Base-by-base conservation (phyloP, 371 early-diverging fungal species). In the Mortierella sp. region DNA sequence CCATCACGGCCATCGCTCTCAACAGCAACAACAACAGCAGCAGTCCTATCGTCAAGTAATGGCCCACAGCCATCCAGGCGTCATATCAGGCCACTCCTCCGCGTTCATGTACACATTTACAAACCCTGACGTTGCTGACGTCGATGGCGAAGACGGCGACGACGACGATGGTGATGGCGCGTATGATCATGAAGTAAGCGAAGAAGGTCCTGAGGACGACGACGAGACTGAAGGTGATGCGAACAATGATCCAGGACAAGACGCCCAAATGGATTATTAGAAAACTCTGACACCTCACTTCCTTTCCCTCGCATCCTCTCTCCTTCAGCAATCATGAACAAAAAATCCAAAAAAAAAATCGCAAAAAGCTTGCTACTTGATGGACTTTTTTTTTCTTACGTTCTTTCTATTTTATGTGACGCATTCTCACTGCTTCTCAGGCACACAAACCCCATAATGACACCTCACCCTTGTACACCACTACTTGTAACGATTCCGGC, bases 51-150 rank as follows among this genome's bases (percentile, higher is more conserved):
- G 58, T 27, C 58, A 27, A 27, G 12, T 27, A 27, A 56, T 56
- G 27, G 12, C 58, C 6, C 65, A 65, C 0, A 41, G 24, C 21
- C 35, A 41, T 18, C 11, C 21, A 68, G 41, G 38, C 41, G 43
- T 68, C 35, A 41, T 41, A 21, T 38, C 68, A 68, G 68, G 68
- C 3, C 41, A 41, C 21, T n/a, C 68, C 3, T 38, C 68, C 4
- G 68, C 68, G 8, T 68, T 68, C 68, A 38, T 68, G 43, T 41
- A 68, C 43, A 24, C 68, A 24, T 68, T 68, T 11, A 24, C 68
- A 18, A 24, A 24, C 11, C 21, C 68, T n/a, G 56, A 56, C 16
- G 24, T 24, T 54, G 41, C 41, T 0, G 41, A 7, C 41, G 41
- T 41, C 41, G 41, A 41, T 41, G 41, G 41, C 41, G 41, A 41